A percentile compares a stretch with the other conserved stretches of the same genome.
phyloP scores from a whole-genome alignment of 2,329 filamentous ascomycete genomes.

The Claviceps digitariae region DNA sequence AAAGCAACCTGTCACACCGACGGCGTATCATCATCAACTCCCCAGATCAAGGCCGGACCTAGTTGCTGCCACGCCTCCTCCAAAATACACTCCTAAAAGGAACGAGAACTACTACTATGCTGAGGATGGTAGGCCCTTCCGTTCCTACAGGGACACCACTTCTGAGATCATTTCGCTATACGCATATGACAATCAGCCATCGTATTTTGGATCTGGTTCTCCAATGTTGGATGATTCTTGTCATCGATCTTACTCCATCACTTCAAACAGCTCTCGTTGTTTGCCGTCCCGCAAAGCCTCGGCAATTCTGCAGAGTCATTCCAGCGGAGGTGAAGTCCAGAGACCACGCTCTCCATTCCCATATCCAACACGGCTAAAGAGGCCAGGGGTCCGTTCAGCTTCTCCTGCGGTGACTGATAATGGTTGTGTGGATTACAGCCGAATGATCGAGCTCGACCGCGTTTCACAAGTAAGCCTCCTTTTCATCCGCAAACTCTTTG shows the following conservation, averaged over 20 bases:
- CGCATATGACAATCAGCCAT: constrained; percentile 34
- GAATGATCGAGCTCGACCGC: constrained; percentile 36
- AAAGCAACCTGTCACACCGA: constrained; percentile 16
- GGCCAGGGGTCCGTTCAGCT: constrained; percentile 35
- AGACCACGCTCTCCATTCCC: constrained; percentile 46
- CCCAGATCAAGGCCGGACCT: constrained; percentile 17
- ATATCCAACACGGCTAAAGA: constrained; percentile 42
- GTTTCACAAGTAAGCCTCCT: constrained; percentile 28
- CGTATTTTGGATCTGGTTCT: constrained; percentile 27
- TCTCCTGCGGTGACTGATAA: constrained; percentile 36
- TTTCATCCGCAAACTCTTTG: neutral
- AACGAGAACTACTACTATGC: constrained; percentile 19
- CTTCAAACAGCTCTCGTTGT: constrained; percentile 32
- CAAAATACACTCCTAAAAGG: constrained; percentile 16
- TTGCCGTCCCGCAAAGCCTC: constrained; percentile 35
- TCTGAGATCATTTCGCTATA: constrained; percentile 46
- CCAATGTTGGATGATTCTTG: constrained; percentile 31
- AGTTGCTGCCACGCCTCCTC: constrained; percentile 15
- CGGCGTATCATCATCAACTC: constrained; percentile 15
- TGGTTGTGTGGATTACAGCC: constrained; percentile 34
- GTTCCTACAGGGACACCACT: constrained; percentile 36
- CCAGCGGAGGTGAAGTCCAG: constrained; percentile 28
- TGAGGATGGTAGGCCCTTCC: constrained; percentile 30
- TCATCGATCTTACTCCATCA: constrained; percentile 41
- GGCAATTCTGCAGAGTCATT: constrained; percentile 33